Evolutionary conservation across 208 protist genomes (phyloP), one percentile per base, ranked within the genome.

Genomic region (Acanthamoeba culbertsoni): DNA sequence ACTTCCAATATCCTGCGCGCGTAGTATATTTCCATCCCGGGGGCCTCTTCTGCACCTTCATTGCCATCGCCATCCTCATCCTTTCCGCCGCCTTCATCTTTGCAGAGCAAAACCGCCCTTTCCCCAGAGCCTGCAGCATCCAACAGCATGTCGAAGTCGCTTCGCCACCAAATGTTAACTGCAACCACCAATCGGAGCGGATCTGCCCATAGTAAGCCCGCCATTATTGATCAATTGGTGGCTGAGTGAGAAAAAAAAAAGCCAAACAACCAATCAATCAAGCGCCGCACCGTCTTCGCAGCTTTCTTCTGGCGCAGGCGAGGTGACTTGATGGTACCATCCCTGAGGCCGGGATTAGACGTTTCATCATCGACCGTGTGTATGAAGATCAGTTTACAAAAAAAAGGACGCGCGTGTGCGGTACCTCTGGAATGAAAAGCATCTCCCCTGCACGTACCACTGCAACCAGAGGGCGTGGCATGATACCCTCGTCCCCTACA

Each of bases 361-460:
- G 48, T 55, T 55, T 55, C 48, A 8, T 55, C 48, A 55, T 55
- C 18, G 48, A 55, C 18, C 12, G 8, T 18, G 48, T 55, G 8
- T 8, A 55, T 18, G 48, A 84, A 14, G 37, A 84, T 84, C 10
- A 84, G 14, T 12, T 20, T 12, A 14, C n/a, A 40, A 77, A 20
- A 20, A 28, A 12, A 77, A 14, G 12, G n/a, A n/a, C n/a, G 35
- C n/a, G n/a, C 65, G 65, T 84, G 73, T 46, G 28, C 18, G 31
- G 12, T 55, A 59, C 75, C 75, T 86, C 75, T 8, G 75, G 75
- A 23, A 86, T 86, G 48, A 86, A 86, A 14, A 86, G 75, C 75
- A 55, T 55, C 75, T 86, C 10, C 10, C 75, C 75, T 2, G 75
- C 10, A 18, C 48, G 43, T 6, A 86, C 75, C 8, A 40, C 33